Percentiles rank a stretch among this genome's conserved stretches.
Conservation (phyloP, 352 stramenopile species). For the Phytophthora citricola region DNA sequence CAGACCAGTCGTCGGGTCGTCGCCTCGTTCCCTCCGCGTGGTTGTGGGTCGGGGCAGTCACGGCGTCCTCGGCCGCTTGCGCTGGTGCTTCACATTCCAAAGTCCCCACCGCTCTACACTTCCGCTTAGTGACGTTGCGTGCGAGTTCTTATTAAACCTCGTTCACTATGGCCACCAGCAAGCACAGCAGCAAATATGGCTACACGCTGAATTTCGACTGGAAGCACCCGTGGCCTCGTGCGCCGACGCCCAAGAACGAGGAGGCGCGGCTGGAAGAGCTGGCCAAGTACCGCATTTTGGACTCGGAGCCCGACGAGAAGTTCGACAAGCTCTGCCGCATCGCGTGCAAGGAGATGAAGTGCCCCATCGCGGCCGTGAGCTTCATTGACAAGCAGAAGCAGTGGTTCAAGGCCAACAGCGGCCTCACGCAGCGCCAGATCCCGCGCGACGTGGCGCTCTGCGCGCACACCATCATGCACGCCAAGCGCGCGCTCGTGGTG, state of each 20-base stretch:
- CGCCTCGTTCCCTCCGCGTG: conserved; percentile 20
- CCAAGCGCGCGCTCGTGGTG: conserved; percentile 81
- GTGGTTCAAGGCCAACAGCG: conserved; percentile 90
- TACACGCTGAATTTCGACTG: conserved; percentile 87
- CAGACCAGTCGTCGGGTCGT: conserved; percentile 41
- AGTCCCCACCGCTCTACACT: conserved; percentile 26
- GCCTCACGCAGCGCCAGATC: conserved; percentile 86
- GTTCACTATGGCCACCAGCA: conserved; percentile 16
- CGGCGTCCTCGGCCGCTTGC: background rate
- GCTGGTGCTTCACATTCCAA: conserved; percentile 31
- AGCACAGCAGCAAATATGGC: conserved; percentile 48
- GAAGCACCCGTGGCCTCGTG: conserved; percentile 85
- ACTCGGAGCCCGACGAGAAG: conserved; percentile 85
- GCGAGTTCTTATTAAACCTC: conserved; percentile 3
- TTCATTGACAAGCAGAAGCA: conserved; percentile 90
- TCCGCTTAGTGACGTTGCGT: background rate
- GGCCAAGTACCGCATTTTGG: conserved; percentile 75
- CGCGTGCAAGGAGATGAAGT: conserved; percentile 91
- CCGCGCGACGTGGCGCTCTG: conserved; percentile 84
- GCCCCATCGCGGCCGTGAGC: conserved; percentile 83
- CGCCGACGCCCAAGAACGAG: conserved; percentile 74
- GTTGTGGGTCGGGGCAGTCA: conserved; percentile 26
- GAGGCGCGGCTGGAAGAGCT: conserved; percentile 73
- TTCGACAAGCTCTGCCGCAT: conserved; percentile 90
- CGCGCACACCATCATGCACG: conserved; percentile 89